A percentile compares a stretch with the other conserved stretches of the same genome.
Evolutionary conservation across 192 early-diverging fungal species (phyloP).

Genomic region (Fimicolochytrium jonesii): DNA sequence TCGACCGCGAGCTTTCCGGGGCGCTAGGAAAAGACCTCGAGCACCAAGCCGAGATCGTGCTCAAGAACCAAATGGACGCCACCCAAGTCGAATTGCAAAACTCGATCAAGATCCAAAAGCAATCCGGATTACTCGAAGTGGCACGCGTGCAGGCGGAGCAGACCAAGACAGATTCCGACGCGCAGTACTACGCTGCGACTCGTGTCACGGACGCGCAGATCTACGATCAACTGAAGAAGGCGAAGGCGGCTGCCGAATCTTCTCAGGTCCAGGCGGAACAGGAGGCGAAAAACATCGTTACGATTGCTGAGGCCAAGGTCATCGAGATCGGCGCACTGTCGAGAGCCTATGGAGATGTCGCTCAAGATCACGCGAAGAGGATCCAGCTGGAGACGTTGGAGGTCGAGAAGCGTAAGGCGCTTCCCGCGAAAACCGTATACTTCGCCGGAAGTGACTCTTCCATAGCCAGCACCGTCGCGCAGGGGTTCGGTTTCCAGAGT

Average conservation of each 20-base stretch:
- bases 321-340: conserved; percentile 35
- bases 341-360: conserved; percentile 29
- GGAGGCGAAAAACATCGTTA: conserved; percentile 44
- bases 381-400: conserved; percentile 40
- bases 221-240: conserved; percentile 35
- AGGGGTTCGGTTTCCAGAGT: background rate
- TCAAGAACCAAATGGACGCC: conserved; percentile 45
- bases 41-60: conserved; percentile 34
- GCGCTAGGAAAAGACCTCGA: conserved; percentile 43
- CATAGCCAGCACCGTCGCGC: background rate
- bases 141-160: conserved; percentile 38
- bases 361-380: conserved; percentile 35
- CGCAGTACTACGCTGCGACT: conserved; percentile 30
- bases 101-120: conserved; percentile 44
- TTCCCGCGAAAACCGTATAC: conserved; percentile 40
- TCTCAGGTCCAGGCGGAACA: conserved; percentile 35
- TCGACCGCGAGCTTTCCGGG: conserved; percentile 43
- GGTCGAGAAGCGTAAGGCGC: conserved; percentile 44
- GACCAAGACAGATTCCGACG: conserved; percentile 38
- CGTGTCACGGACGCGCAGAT: conserved; percentile 31
- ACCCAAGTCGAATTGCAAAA: conserved; percentile 43
- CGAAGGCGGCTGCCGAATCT: conserved; percentile 36
- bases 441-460: conserved; percentile 23
- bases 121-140: conserved; percentile 35
- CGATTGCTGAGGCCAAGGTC: conserved; percentile 37